phyloP scores from a whole-genome alignment of 2,329 filamentous ascomycete species.

The Alternaria gansuensis region DNA sequence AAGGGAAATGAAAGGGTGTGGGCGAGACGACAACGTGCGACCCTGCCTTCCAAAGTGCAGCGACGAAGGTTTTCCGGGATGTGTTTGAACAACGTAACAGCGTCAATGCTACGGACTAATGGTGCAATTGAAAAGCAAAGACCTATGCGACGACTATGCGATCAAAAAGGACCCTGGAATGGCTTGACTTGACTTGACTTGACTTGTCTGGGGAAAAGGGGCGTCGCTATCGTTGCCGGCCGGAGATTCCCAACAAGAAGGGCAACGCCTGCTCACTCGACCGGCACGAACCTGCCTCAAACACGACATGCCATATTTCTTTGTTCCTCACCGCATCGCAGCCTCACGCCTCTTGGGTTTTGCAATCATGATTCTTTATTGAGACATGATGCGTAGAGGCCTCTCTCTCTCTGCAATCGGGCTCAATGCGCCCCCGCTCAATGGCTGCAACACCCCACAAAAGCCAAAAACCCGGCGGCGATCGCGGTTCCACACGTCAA shows the following conservation, averaged over 20 bases:
- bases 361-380: not conserved
- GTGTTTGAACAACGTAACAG: slow-evolving; percentile 22
- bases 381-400: not conserved
- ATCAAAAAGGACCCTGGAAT: slow-evolving; percentile 21
- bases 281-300: slow-evolving; percentile 23
- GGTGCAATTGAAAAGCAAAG: slow-evolving; percentile 31
- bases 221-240: slow-evolving; percentile 29
- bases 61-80: slow-evolving; percentile 17
- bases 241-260: slow-evolving; percentile 36
- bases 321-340: not conserved
- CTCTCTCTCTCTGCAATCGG: not conserved
- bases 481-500: slow-evolving; percentile 23
- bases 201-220: slow-evolving; percentile 36
- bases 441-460: slow-evolving; percentile 6
- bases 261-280: slow-evolving; percentile 39
- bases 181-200: slow-evolving; percentile 10
- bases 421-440: slow-evolving; percentile 8
- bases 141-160: slow-evolving; percentile 24
- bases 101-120: slow-evolving; percentile 24
- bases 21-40: slow-evolving; percentile 27
- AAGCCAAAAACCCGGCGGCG: slow-evolving; percentile 4
- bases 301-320: slow-evolving; percentile 7
- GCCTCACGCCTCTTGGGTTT: not conserved
- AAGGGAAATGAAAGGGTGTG: slow-evolving; percentile 45
- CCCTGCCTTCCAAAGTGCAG: slow-evolving; percentile 18